Evolutionary conservation across 2,329 filamentous ascomycete species (phyloP).

Genomic region (Calonectria fujianensis): DNA sequence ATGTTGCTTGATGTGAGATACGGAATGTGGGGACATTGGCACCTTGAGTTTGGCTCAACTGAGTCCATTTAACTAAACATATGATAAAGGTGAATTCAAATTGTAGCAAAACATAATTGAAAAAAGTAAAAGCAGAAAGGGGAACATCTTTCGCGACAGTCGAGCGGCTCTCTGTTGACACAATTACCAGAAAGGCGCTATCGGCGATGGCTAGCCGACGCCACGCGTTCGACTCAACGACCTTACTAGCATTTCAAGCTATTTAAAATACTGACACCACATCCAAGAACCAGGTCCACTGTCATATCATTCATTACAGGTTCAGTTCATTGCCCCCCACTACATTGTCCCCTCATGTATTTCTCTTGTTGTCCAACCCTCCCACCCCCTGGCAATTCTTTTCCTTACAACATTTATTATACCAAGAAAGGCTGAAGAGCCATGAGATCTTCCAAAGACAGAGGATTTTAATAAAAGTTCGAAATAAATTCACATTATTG

Average conservation of each 20-base stretch:
- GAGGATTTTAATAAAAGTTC: not conserved
- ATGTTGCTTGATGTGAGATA: not conserved
- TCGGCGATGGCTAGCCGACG: not conserved
- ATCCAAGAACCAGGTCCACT: not conserved
- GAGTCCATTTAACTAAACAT: no score
- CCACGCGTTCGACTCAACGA: slow-evolving; percentile 4
- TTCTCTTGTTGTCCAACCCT: not conserved
- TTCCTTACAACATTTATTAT: not conserved
- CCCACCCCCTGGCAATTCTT: not conserved
- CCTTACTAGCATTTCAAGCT: not conserved
- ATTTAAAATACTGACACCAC: slow-evolving; percentile 5
- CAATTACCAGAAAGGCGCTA: not conserved
- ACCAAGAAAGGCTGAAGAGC: no score
- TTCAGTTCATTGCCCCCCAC: not conserved
- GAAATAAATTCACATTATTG: not conserved
- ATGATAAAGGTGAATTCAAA: no score
- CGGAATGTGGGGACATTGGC: not conserved
- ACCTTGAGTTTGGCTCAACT: not conserved
- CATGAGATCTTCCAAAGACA: not conserved
- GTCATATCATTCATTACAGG: slow-evolving; percentile 1
- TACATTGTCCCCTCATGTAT: not conserved
- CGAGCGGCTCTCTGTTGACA: not conserved
- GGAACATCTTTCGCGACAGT: not conserved
- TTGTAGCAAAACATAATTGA: no score
- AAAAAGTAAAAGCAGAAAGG: no score